Evolutionary conservation across 1,139 yeast species (phyloP).

Genomic region (Taphrina wiesneri): DNA sequence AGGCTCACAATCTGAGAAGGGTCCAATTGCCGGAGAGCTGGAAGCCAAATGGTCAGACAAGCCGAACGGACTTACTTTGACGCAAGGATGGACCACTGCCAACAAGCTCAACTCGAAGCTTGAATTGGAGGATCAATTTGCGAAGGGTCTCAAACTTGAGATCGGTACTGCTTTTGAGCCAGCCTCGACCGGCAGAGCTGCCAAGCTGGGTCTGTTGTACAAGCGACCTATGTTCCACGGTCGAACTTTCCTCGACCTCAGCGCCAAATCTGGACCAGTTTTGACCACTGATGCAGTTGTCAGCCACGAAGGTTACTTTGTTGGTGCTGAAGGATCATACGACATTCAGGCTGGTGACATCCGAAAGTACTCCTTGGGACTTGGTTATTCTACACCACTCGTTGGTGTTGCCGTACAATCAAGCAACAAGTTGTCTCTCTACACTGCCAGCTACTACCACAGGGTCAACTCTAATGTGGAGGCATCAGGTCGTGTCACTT

Average conservation of each 20-base stretch:
- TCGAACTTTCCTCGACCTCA: constrained; percentile 89
- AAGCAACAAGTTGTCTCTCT: constrained; percentile 83
- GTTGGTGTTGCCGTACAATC: constrained; percentile 89
- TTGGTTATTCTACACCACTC: constrained; percentile 86
- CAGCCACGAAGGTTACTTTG: constrained; percentile 94
- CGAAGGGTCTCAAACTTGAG: constrained; percentile 95
- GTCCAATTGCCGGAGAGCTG: constrained; percentile 80
- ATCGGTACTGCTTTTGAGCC: constrained; percentile 87
- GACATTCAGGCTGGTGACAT: constrained; percentile 91
- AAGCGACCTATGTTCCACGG: constrained; percentile 92
- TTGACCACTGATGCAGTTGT: constrained; percentile 93
- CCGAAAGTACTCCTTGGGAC: constrained; percentile 90
- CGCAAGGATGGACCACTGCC: constrained; percentile 98
- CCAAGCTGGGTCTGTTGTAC: constrained; percentile 88
- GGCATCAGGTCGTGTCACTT: constrained; percentile 69
- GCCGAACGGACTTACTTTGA: constrained; percentile 85
- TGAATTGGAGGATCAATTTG: constrained; percentile 85
- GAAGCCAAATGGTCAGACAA: constrained; percentile 95
- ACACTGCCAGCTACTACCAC: constrained; percentile 97
- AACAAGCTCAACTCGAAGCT: constrained; percentile 89
- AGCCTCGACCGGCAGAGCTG: constrained; percentile 75
- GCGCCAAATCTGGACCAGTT: constrained; percentile 76
- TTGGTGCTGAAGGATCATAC: constrained; percentile 97
- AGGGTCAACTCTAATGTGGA: constrained; percentile 85
- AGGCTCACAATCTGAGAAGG: constrained; percentile 80